Evolutionary conservation across 2,329 filamentous ascomycete genomes (phyloP), one percentile per base, ranked within the genome.

Genomic region (Sporothrix sp.): DNA sequence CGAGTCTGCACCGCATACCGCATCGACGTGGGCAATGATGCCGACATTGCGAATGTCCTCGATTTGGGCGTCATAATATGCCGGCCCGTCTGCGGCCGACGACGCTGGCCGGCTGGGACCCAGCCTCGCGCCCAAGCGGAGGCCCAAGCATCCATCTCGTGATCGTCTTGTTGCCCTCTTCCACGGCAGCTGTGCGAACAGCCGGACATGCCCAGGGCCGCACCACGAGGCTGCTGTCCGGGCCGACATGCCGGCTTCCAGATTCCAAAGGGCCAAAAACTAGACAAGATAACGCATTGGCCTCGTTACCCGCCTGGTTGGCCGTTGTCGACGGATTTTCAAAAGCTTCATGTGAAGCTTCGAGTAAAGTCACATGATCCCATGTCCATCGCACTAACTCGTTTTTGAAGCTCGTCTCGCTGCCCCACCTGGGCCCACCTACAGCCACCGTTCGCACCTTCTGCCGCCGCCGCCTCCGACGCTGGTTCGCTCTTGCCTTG

Each of bases 1-100:
- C 25, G 25, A 10, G 6, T 10, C 25, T 6, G 10, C 30, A 33
- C 4, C 32, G 36, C 48, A 6, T 25, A 81, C 77, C 51, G 93
- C 93, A 81, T 97, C 93, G 57, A 98, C 95, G 66, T 98, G 93
- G 53, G 93, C 93, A 66, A 98, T 96, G 59, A 98, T 97, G 55
- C 93, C 93, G 64, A 98, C 96, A 63, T 98, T 98, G 59, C 91
- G 78, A 47, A 90, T 93, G 60, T 79, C 79, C 35, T 78, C 73
- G 16, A 81, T 70, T 18, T 59, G 62, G 27, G 63, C 61, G 40
- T 69, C 68, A 28, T 66, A 60, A 35, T 66, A 60, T 1, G 52
- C 40, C 7, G 60, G 27, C 18, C 30, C 36, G 2, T 9, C 20
- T 1, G 54, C n/a, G 7, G 32, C 11, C 3, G 48, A 28, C 21